Base-by-base conservation (phyloP, 2,329 filamentous ascomycete genomes). In the Cladophialophora psammophila region DNA sequence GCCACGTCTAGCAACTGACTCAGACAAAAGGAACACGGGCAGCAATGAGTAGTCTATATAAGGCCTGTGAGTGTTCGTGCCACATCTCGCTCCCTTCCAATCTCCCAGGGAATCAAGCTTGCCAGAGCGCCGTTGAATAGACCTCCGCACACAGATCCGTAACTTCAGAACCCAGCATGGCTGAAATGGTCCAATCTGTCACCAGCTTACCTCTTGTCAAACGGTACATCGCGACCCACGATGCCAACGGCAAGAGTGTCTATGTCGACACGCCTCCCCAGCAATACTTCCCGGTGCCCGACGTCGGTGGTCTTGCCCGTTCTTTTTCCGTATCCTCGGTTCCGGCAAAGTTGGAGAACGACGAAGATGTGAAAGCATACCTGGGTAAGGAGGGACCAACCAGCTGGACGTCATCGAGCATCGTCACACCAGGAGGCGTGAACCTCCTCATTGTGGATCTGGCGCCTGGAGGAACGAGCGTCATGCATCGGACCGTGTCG, bases 311-410 rank as follows among this genome's bases (percentile, higher is more conserved):
- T 15, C 52, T 69, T 10, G 66, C 70, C 32, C 60, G 68, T 7
- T 72, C 70, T 31, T 72, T 65, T 35, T 66, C 70, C 15, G 66
- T 69, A n/a, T 53, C 63, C 15, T 48, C 63, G 36, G 59, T 71
- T 9, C 69, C 70, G 2, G 66, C 60, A 1, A 68, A 64, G 31
- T 13, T 72, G 42, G 66, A 36, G 5, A 48, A 66, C 42, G 70
- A 72, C 20, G 69, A 63, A 34, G 70, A 71, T 20, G 31, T 69
- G 53, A 71, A 71, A 63, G 63, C 56, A n/a, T 72, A 71, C 32
- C 56, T 65, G n/a, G 54, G 57, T 56, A 59, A 52, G 0, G 66
- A 71, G 15, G 65, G 59, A 15, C 50, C 55, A 5, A 65, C 64
- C 26, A 70, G 68, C 57, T 70, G 64, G 55, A 63, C 63, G 7